Conservation (phyloP, 208 protist genomes). For the Acanthamoeba lenticulata region DNA sequence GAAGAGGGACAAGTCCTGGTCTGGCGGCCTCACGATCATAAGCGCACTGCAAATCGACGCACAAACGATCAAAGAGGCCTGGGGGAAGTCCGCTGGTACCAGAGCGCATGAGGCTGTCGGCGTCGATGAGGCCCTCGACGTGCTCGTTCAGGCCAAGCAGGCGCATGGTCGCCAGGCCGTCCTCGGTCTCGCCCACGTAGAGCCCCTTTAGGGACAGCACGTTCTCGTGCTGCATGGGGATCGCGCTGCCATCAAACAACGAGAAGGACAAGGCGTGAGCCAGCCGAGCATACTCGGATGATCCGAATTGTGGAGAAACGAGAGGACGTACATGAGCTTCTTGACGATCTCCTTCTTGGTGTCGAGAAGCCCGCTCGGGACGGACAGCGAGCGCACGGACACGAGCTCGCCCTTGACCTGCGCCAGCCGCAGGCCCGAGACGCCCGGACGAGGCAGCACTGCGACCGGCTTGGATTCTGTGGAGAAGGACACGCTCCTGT, state of each 20-base stretch:
- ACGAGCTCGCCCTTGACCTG: conserved; percentile 34
- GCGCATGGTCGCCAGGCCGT: background rate
- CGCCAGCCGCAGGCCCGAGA: background rate
- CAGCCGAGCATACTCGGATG: background rate
- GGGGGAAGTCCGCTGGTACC: background rate
- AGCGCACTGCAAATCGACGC: background rate
- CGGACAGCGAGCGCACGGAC: background rate
- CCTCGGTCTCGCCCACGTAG: background rate
- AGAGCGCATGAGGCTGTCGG: conserved; percentile 18
- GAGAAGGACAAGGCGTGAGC: background rate
- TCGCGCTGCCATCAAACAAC: background rate
- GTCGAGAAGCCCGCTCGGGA: background rate
- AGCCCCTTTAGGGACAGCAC: conserved; percentile 23
- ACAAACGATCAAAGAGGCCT: background rate
- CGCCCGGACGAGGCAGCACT: background rate
- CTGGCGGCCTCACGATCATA: background rate
- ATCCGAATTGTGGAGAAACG: background rate
- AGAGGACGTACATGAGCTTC: background rate
- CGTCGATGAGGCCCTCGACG: conserved; percentile 13
- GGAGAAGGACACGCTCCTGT: too few species aligned
- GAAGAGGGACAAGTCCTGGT: conserved; percentile 22
- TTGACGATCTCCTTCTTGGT: conserved; percentile 23
- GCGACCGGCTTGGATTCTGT: too few species aligned
- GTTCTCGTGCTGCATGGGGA: background rate
- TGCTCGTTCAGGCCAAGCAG: conserved; percentile 30